A percentile compares a stretch with the other conserved stretches of the same genome.
These are phyloP conservation scores for Phialophora expanda DNA, from an alignment of 2,329 filamentous ascomycete genomes.

Conservation along the genomic window DNA sequence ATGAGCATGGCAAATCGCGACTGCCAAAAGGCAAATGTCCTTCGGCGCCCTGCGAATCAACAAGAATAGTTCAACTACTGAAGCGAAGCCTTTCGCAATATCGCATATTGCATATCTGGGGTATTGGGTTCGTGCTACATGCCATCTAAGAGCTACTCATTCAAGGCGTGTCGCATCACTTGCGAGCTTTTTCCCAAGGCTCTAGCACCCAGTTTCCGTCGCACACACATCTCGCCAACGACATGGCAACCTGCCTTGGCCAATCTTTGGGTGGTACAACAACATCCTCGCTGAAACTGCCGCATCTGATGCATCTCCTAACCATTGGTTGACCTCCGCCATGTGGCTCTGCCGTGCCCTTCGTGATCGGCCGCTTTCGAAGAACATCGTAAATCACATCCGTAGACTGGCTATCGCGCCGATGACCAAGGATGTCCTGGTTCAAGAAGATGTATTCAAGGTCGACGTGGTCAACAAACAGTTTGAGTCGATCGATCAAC, in stretches of 20 bases:
- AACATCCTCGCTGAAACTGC: slow-evolving; percentile 38
- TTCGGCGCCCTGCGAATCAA: slow-evolving; percentile 11
- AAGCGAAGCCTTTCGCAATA: not conserved
- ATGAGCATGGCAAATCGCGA: not conserved
- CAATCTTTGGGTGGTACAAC: slow-evolving; percentile 30
- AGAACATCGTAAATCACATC: slow-evolving; percentile 35
- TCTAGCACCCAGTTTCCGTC: slow-evolving; percentile 38
- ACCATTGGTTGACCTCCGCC: slow-evolving; percentile 27
- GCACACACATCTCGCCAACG: slow-evolving; percentile 39
- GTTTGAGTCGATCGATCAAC: slow-evolving; percentile 66
- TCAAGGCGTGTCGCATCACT: not conserved
- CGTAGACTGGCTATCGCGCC: slow-evolving; percentile 1
- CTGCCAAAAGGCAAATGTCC: not conserved
- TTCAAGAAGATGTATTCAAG: slow-evolving; percentile 45
- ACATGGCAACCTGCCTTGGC: slow-evolving; percentile 28
- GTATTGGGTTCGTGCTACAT: not conserved
- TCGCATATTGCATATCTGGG: not conserved
- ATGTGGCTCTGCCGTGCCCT: slow-evolving; percentile 26
- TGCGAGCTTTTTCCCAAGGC: slow-evolving; percentile 27
- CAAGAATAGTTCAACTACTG: not conserved
- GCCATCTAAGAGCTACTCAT: not conserved
- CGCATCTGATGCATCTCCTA: slow-evolving; percentile 39
- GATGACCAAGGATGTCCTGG: slow-evolving; percentile 55
- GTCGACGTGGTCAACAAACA: slow-evolving; percentile 52
- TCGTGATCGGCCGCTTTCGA: slow-evolving; percentile 35